These are phyloP conservation scores for Aegilops longissima DNA, from an alignment of 176 grass and related monocot species.

Conservation along the genomic window DNA sequence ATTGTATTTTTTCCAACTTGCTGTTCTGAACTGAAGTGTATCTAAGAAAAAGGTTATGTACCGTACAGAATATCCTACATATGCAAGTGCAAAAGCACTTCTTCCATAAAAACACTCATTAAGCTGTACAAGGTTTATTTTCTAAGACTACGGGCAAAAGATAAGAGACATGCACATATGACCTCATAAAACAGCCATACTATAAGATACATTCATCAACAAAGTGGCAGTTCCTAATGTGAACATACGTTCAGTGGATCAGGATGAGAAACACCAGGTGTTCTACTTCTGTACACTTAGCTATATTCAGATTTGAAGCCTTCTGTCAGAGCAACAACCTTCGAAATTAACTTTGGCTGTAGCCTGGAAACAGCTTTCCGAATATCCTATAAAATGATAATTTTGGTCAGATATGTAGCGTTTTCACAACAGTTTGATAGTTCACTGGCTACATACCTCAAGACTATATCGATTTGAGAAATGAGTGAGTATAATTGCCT, in stretches of 20 bases:
- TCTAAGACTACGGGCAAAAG: constrained; percentile 9
- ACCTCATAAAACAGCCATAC: constrained; percentile 31
- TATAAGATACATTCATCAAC: background rate
- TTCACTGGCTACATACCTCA: constrained; percentile 53
- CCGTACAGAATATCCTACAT: background rate
- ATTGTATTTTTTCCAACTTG: constrained; percentile 19
- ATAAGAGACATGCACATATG: background rate
- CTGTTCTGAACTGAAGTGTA: constrained; percentile 8
- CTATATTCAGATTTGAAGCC: constrained; percentile 82
- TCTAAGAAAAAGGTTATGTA: constrained; percentile 14
- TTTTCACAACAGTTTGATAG: background rate
- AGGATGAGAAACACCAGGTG: constrained; percentile 30
- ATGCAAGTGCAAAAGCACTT: background rate
- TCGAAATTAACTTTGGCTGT: constrained; percentile 72
- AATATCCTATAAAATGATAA: constrained; percentile 71
- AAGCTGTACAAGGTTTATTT: constrained; percentile 31
- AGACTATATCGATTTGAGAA: constrained; percentile 88
- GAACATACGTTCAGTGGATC: constrained; percentile 32
- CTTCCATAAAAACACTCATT: constrained; percentile 16
- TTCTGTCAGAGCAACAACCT: constrained; percentile 86
- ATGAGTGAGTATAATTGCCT: constrained; percentile 79
- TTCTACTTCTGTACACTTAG: constrained; percentile 41
- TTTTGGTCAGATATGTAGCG: constrained; percentile 29
- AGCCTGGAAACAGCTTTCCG: constrained; percentile 66
- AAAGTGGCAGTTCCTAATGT: constrained; percentile 34